Percentiles rank a stretch among this genome's conserved stretches.
Evolutionary conservation across 768 basidiomycete genomes (phyloP).

Genomic region (Boletus sp.): DNA sequence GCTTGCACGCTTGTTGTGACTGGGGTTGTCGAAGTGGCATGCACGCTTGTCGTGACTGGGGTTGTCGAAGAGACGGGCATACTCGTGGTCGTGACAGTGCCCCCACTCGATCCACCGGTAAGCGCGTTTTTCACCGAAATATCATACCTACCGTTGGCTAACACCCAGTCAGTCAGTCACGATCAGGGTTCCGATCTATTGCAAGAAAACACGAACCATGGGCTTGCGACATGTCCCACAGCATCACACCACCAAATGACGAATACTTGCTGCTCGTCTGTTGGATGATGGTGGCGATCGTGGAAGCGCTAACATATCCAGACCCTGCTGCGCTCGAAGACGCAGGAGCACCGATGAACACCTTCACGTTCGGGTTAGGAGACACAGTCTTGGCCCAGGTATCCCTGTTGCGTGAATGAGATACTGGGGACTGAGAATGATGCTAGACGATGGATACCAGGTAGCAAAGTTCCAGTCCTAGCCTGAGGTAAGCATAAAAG

Average conservation of each 20-base stretch:
- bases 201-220: conserved; percentile 30
- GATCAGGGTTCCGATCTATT: neutral
- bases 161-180: neutral
- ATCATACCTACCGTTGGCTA: conserved; percentile 59
- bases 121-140: conserved; percentile 59
- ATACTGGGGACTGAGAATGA: neutral
- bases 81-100: neutral
- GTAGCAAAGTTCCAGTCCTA: conserved; percentile 50
- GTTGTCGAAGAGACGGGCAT: conserved; percentile 22
- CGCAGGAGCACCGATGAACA: conserved; percentile 50
- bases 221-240: conserved; percentile 49
- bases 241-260: conserved; percentile 47
- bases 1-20: conserved; percentile 4
- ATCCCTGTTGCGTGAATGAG: conserved; percentile 36
- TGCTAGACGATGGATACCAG: conserved; percentile 32
- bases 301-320: conserved; percentile 40
- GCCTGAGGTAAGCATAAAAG: neutral
- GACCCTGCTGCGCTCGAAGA: conserved; percentile 42
- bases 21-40: conserved; percentile 22
- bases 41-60: neutral
- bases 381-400: conserved; percentile 47
- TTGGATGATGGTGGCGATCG: conserved; percentile 35
- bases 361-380: conserved; percentile 45
- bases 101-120: conserved; percentile 38
- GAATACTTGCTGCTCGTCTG: conserved; percentile 37